Evolutionary conservation across 345 rosid species (phyloP).

Genomic region (Crucihimalaya himalaica): DNA sequence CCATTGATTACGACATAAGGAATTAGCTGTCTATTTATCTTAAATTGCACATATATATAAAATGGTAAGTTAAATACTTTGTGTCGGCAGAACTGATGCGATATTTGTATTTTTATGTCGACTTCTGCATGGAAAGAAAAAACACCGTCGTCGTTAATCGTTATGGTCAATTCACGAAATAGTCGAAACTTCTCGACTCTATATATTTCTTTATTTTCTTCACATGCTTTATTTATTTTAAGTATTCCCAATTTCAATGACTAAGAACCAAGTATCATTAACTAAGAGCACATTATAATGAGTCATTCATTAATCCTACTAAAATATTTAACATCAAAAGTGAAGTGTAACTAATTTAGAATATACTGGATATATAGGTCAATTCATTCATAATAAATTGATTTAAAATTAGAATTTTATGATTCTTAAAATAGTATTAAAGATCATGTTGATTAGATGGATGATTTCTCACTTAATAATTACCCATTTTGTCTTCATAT

Average conservation of each 20-base stretch:
- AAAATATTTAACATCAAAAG: neutral
- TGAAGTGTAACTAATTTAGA: neutral
- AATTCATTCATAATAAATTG: neutral
- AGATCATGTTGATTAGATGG: neutral
- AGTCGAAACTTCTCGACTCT: neutral
- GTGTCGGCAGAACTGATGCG: neutral
- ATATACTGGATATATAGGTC: neutral
- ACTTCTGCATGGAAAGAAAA: neutral
- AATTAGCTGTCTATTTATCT: conserved; percentile 1
- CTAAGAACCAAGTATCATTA: neutral
- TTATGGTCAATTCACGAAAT: neutral
- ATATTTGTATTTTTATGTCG: neutral
- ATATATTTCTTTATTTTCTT: neutral
- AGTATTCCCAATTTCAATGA: neutral
- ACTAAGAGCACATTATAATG: neutral
- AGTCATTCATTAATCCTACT: neutral
- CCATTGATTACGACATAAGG: neutral
- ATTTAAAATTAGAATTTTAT: no score
- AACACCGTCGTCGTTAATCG: no score
- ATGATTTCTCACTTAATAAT: neutral
- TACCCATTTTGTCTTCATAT: neutral
- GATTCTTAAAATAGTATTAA: neutral
- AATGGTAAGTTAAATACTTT: neutral
- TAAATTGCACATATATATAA: neutral
- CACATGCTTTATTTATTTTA: neutral